Evolutionary conservation across 202 grass and related monocot genomes (phyloP).

Genomic region (Schoenoplectus tabernaemontani): DNA sequence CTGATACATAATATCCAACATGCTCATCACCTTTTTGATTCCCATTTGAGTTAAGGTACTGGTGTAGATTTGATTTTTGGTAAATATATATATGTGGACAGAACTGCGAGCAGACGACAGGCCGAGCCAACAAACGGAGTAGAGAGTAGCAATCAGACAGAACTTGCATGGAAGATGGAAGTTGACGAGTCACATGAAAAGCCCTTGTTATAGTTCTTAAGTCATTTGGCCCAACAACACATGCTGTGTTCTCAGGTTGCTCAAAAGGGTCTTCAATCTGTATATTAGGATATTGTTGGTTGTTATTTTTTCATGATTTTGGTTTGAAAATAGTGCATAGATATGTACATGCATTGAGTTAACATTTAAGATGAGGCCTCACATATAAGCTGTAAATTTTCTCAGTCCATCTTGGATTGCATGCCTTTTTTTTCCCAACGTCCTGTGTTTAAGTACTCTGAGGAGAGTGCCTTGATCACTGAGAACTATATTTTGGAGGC

Average conservation of each 20-base stretch:
- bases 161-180: slow-evolving; percentile 27
- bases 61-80: not conserved
- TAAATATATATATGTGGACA: not conserved
- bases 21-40: not conserved
- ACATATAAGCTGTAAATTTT: slow-evolving; percentile 49
- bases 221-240: slow-evolving; percentile 38
- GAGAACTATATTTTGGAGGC: slow-evolving; percentile 40
- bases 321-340: not conserved
- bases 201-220: slow-evolving; percentile 41
- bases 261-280: slow-evolving; percentile 85
- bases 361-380: slow-evolving; percentile 32
- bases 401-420: slow-evolving; percentile 25
- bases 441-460: slow-evolving; percentile 47
- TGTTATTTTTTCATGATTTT: not conserved
- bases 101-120: slow-evolving; percentile 37
- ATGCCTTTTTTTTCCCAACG: slow-evolving; percentile 27
- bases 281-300: slow-evolving; percentile 4
- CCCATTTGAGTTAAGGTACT: not conserved
- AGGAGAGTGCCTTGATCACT: slow-evolving; percentile 19
- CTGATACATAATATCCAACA: no score
- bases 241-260: slow-evolving; percentile 74
- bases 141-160: slow-evolving; percentile 27
- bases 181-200: slow-evolving; percentile 31
- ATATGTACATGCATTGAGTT: not conserved
- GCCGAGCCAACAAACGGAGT: slow-evolving; percentile 46